Evolutionary conservation across 2,329 filamentous ascomycete genomes (phyloP).

Genomic region (Penicillium digitatum): DNA sequence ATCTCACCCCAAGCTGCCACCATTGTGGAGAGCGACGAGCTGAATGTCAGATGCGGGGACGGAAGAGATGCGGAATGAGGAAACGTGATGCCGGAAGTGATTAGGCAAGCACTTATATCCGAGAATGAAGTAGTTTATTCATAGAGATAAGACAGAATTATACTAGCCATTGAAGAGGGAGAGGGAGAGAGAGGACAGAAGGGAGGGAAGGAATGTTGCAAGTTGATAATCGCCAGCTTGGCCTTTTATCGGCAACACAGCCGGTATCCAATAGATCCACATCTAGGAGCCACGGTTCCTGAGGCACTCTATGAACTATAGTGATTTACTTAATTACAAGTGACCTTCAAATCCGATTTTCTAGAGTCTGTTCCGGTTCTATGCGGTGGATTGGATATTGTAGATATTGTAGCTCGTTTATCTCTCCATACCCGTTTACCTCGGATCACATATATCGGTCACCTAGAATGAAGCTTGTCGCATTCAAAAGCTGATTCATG

Average conservation of each 20-base stretch:
- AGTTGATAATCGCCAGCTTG: constrained; percentile 25
- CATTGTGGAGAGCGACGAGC: constrained; percentile 22
- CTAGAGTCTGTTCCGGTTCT: neutral
- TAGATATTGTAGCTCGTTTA: neutral
- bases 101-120: constrained; percentile 11
- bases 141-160: neutral
- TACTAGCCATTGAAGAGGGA: neutral
- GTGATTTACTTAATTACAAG: neutral
- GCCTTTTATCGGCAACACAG: constrained; percentile 25
- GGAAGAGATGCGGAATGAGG: constrained; percentile 7
- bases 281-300: constrained; percentile 5
- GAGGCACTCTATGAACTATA: neutral
- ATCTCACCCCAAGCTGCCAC: constrained; percentile 25
- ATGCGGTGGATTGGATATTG: no score
- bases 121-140: constrained; percentile 1
- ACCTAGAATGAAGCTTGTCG: neutral
- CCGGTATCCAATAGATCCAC: constrained; percentile 13
- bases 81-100: constrained; percentile 14
- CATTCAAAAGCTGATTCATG: neutral
- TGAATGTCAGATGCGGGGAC: constrained; percentile 2
- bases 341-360: no score
- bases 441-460: neutral
- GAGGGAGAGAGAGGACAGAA: neutral
- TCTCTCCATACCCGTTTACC: neutral
- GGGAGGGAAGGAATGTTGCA: constrained; percentile 5